These are phyloP conservation scores for Austropuccinia psidii DNA, from an alignment of 1,284 basidiomycete species.

Conservation along the genomic window DNA sequence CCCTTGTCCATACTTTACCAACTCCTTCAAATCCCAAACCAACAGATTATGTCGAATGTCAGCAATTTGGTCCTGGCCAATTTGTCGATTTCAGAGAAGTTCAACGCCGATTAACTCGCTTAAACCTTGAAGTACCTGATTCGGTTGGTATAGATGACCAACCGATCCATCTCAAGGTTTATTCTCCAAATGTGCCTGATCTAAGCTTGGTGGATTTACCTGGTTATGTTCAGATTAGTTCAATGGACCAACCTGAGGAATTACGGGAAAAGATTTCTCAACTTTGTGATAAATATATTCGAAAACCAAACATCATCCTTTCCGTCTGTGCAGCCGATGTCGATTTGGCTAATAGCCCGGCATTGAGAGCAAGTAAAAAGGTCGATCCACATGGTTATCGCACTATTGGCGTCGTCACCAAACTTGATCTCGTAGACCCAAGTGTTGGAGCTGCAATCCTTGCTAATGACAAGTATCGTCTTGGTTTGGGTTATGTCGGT, in stretches of 20 bases:
- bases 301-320: conserved; percentile 93
- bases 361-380: conserved; percentile 79
- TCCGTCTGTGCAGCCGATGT: conserved; percentile 98
- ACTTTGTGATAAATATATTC: conserved; percentile 93
- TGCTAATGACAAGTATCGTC: conserved; percentile 85
- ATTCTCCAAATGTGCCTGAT: conserved; percentile 91
- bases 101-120: conserved; percentile 83
- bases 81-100: conserved; percentile 83
- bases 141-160: conserved; percentile 85
- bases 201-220: conserved; percentile 94
- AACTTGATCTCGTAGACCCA: conserved; percentile 92
- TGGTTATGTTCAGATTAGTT: conserved; percentile 91
- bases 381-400: conserved; percentile 90
- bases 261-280: conserved; percentile 84
- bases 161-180: conserved; percentile 92
- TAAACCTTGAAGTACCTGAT: conserved; percentile 85
- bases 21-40: conserved; percentile 55
- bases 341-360: conserved; percentile 95
- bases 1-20: conserved; percentile 79
- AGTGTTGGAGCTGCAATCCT: conserved; percentile 75
- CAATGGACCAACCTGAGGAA: conserved; percentile 88
- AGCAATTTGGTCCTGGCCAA: conserved; percentile 73
- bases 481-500: conserved; percentile 93
- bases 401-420: conserved; percentile 96
- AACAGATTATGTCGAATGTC: conserved; percentile 88